Base-by-base conservation (phyloP, 768 basidiomycete genomes). In the Lactarius vividus region DNA sequence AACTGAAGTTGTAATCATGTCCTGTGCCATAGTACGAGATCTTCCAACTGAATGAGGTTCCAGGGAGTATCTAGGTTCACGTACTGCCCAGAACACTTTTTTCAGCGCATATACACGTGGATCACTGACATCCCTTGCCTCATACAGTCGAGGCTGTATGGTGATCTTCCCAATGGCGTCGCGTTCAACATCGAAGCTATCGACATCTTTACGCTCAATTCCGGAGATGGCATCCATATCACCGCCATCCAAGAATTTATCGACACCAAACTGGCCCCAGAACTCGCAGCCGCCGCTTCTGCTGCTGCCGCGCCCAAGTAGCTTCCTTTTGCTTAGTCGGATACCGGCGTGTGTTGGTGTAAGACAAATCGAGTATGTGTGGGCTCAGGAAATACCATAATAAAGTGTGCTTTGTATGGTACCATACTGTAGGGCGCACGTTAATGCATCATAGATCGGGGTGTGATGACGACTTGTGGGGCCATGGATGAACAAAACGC, bases 201-300 rank as follows among this genome's bases (percentile, higher is more conserved):
- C 2, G 61, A 57, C 60, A 61, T 66, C 28, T 66, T 66, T 55
- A 49, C 65, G 44, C 46, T 67, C 52, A 55, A 42, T 35, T 53
- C 62, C 5, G 66, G 55, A 26, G 42, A 49, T 16, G 16, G 61
- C 5, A 52, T 67, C 57, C 53, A 67, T 52, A 67, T 67, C 33
- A 46, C 57, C 15, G 33, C 52, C 4, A 37, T 67, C 52, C 62
- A 59, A 35, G 62, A 67, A 1, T 66, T 59, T 28, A 39, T 67
- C 33, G 66, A 66, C 49, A 62, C 61, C 39, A 66, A 66, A 49
- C 8, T n/a, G 56, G 23, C 57, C 7, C 56, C 60, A 4, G 57
- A 53, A 2, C 3, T 20, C 39, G 29, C 16, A 5, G 39, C 35
- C 13, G 76, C 84, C 81, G 82, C 63, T 4, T 42, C 63, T 3